Base-by-base conservation (phyloP, 2,329 filamentous ascomycete genomes). In the Alternaria burnsii region DNA sequence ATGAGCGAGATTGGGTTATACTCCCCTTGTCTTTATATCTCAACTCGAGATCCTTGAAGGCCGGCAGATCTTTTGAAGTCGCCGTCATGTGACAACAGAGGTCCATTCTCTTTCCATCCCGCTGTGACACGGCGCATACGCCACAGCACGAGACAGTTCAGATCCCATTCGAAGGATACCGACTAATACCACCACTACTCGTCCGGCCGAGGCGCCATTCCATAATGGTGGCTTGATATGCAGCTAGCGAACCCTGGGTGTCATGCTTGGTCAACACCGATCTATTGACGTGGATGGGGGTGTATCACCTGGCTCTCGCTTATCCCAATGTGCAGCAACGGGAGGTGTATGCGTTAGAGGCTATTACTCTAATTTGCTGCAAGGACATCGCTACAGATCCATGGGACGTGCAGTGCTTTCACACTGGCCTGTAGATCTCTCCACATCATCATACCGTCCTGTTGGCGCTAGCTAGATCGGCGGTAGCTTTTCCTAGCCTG, bases 281-380 rank as follows among this genome's bases (percentile, higher is more conserved):
- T 66, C 64, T 52, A 53, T 66, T 55, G 62, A 66, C 55, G 48
- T 63, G 59, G 56, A 64, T 52, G 54, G 28, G 28, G 46, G 62
- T 62, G 64, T 62, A 68, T 71, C 72, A 74, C 67, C 68, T 70
- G 63, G 61, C 63, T 61, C 63, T 71, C 62, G 68, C 68, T 55
- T 70, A 62, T 59, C 52, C 52, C 65, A 52, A 32, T 55, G 55
- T 71, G 71, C 68, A 71, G 69, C 67, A 65, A 68, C 65, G 63
- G 62, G 62, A 68, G 47, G 56, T 58, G 59, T 58, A 60, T 60
- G 55, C 58, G 26, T 54, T 38, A 16, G 44, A 51, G 53, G 59
- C 60, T 47, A 51, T 62, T 67, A 55, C 55, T 55, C 56, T 71
- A 59, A 72, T 70, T 71, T 62, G 69, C 70, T 64, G 52, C 63